Conservation (phyloP, 2,329 filamentous ascomycete species). For the Boeremia exigua region DNA sequence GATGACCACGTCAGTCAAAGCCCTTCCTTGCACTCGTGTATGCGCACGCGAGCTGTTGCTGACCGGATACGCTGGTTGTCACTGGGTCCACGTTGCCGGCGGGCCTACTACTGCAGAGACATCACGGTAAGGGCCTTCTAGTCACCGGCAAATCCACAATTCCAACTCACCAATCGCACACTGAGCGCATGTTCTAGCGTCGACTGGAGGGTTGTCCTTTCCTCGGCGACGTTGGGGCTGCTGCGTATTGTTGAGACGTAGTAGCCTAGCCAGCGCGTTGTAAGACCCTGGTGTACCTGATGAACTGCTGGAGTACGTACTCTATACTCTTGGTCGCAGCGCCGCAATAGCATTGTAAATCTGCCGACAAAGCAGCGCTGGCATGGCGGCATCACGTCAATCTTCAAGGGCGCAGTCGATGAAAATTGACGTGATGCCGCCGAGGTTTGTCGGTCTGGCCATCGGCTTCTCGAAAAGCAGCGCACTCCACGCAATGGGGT, state of each 20-base stretch:
- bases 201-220: background rate
- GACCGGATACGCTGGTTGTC: conserved; percentile 2
- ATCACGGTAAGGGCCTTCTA: conserved; percentile 5
- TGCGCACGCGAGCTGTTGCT: background rate
- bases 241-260: conserved; percentile 5
- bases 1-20: background rate
- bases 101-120: conserved; percentile 9
- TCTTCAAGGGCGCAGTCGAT: background rate
- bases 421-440: background rate
- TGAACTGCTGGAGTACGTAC: background rate
- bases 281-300: conserved; percentile 1
- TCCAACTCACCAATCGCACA: background rate
- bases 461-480: conserved; percentile 4
- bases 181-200: conserved; percentile 9
- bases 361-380: conserved; percentile 6
- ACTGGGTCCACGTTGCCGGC: conserved; percentile 5
- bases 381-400: no score
- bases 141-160: background rate
- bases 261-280: background rate
- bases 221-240: conserved; percentile 5
- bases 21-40: background rate
- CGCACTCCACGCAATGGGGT: conserved; percentile 1
- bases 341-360: background rate
- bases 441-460: background rate
- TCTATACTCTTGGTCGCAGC: background rate